These are phyloP conservation scores for Chytriomyces sp. DNA, from an alignment of 192 early-diverging fungal genomes.

Conservation along the genomic window DNA sequence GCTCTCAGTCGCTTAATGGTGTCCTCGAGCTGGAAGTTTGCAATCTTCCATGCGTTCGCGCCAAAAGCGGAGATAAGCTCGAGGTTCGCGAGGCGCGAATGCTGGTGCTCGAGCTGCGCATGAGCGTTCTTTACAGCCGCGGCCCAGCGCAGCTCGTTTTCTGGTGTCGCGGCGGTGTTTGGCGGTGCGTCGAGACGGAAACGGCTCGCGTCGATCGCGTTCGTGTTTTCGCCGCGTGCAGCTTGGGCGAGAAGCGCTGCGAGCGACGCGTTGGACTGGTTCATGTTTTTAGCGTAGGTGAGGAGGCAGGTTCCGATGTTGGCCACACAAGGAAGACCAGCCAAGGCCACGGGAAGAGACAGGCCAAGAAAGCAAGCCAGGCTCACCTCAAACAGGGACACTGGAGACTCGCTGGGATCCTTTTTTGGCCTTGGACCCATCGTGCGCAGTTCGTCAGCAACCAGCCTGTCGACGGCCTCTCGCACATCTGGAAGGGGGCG, in stretches of 20 bases:
- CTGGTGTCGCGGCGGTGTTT: not conserved
- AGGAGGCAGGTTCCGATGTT: no score
- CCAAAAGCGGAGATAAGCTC: slow-evolving; percentile 53
- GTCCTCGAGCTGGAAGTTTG: slow-evolving; percentile 47
- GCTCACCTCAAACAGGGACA: slow-evolving; percentile 27
- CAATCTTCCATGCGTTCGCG: slow-evolving; percentile 47
- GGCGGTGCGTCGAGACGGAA: slow-evolving; percentile 40
- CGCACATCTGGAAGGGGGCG: not conserved
- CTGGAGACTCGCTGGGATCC: not conserved
- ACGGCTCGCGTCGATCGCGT: slow-evolving; percentile 37
- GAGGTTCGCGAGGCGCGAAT: slow-evolving; percentile 46
- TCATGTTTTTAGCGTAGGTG: not conserved
- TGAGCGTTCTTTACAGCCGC: slow-evolving; percentile 47
- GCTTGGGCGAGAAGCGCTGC: slow-evolving; percentile 13
- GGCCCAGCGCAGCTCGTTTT: slow-evolving; percentile 28
- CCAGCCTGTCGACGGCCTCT: slow-evolving; percentile 14
- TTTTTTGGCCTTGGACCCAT: not conserved
- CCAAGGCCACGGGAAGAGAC: not conserved
- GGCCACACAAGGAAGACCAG: not conserved
- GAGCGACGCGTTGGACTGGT: not conserved
- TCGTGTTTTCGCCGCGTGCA: not conserved
- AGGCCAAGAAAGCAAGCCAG: not conserved
- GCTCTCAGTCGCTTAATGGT: slow-evolving; percentile 25
- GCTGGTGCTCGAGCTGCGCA: slow-evolving; percentile 53
- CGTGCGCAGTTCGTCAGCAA: slow-evolving; percentile 4